A percentile compares a stretch with the other conserved stretches of the same genome.
phyloP scores from a whole-genome alignment of 768 basidiomycete genomes.

The Lepiota subincarnata region DNA sequence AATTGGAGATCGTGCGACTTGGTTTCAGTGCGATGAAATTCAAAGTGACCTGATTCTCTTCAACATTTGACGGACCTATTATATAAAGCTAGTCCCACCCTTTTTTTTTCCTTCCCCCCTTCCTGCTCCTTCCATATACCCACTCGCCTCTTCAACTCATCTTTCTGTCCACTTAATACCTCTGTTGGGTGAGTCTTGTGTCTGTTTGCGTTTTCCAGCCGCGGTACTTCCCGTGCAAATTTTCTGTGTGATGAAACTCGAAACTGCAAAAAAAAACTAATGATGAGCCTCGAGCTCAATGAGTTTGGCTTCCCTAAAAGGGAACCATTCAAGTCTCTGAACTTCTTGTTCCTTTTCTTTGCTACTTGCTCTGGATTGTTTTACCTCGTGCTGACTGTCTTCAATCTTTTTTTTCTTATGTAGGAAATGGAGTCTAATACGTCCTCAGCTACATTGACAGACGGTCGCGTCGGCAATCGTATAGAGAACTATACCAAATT shows the following conservation, averaged over 20 bases:
- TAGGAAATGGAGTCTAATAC: slow-evolving; percentile 13
- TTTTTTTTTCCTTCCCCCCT: slow-evolving; percentile 9
- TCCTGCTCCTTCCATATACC: slow-evolving; percentile 3
- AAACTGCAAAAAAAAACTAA: slow-evolving; percentile 20
- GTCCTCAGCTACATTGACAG: slow-evolving; percentile 22
- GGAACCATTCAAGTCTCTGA: slow-evolving; percentile 42
- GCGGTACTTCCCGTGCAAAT: background rate
- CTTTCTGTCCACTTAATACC: background rate
- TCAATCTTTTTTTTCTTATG: too few species aligned
- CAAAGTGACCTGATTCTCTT: slow-evolving; percentile 24
- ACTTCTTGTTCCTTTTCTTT: background rate
- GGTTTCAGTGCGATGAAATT: background rate
- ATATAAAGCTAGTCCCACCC: slow-evolving; percentile 10
- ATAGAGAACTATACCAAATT: slow-evolving; percentile 85
- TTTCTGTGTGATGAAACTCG: slow-evolving; percentile 21
- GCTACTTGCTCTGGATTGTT: background rate
- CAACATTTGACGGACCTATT: background rate
- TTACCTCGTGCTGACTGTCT: background rate
- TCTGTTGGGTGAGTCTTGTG: background rate
- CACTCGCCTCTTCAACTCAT: slow-evolving; percentile 1
- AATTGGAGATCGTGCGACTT: too few species aligned
- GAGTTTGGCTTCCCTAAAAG: slow-evolving; percentile 25
- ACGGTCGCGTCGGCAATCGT: slow-evolving; percentile 62
- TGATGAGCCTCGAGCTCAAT: slow-evolving; percentile 24
- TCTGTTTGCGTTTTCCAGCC: background rate